These are phyloP conservation scores for Myxozyma nipponensis DNA, from an alignment of 805 yeast species.

Conservation along the genomic window DNA sequence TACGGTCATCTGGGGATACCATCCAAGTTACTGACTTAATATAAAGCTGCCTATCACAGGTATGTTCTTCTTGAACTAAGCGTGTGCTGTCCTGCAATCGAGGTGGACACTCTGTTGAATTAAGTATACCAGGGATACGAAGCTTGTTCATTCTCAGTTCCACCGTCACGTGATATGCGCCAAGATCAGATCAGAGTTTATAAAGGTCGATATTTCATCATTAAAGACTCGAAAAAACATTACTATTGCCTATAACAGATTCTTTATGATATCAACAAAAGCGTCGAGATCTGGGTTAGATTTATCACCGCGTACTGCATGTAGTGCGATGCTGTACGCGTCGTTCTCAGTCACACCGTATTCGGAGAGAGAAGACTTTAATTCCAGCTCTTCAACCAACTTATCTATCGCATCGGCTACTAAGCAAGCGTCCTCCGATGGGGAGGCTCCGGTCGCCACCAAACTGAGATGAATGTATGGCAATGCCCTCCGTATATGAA, in stretches of 20 bases:
- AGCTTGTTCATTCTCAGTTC: too few relatives aligned
- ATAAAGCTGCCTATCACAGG: too few relatives aligned
- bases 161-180: too few relatives aligned
- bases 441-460: neutral
- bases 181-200: too few relatives aligned
- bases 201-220: too few relatives aligned
- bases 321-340: constrained; percentile 1
- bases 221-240: too few relatives aligned
- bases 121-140: too few relatives aligned
- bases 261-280: neutral
- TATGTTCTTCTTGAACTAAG: too few relatives aligned
- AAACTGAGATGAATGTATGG: constrained; percentile 4
- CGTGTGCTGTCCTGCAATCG: too few relatives aligned
- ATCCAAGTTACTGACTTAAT: neutral
- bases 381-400: neutral
- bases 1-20: constrained; percentile 13
- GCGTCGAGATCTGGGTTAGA: neutral
- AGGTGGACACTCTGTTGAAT: too few relatives aligned
- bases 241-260: too few relatives aligned
- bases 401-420: constrained; percentile 3
- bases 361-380: neutral
- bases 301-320: constrained; percentile 1
- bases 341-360: constrained; percentile 2
- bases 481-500: neutral
- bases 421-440: neutral